A percentile compares a stretch with the other conserved stretches of the same genome.
Conservation (phyloP, 106 monocot species). For the Platanthera guangdongensis region DNA sequence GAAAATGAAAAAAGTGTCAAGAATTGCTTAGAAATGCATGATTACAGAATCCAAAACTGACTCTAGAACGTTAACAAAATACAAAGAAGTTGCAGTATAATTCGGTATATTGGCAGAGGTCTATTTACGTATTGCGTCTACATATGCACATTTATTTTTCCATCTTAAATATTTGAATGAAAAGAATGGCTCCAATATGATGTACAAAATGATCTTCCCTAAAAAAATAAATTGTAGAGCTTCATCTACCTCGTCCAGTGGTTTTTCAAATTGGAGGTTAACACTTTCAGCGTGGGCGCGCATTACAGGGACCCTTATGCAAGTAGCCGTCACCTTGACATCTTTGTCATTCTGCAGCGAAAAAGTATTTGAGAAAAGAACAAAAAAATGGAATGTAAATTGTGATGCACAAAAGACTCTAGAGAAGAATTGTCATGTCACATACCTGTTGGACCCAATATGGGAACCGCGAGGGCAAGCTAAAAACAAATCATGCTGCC, state of each 20-base stretch:
- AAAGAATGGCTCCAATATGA: background rate
- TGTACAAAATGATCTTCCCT: background rate
- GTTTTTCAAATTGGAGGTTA: conserved; percentile 90
- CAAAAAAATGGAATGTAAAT: background rate
- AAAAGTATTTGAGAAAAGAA: conserved; percentile 1
- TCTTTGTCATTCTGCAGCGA: conserved; percentile 63
- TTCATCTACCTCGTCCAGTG: conserved; percentile 79
- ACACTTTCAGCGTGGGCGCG: conserved; percentile 97
- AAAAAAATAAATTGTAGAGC: background rate
- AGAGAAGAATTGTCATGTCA: no score
- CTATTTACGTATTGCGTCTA: background rate
- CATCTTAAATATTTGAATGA: background rate
- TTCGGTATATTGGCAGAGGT: background rate
- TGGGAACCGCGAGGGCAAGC: no score
- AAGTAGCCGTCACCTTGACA: conserved; percentile 94
- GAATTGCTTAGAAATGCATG: background rate
- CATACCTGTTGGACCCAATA: no score
- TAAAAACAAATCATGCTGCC: no score
- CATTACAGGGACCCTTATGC: conserved; percentile 95
- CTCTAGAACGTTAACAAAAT: background rate
- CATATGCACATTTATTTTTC: background rate
- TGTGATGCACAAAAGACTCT: background rate
- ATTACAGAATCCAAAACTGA: background rate
- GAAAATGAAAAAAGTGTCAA: background rate
- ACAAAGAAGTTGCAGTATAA: background rate